Evolutionary conservation across 2,329 filamentous ascomycete genomes (phyloP).

Genomic region (Talaromyces atroroseus): DNA sequence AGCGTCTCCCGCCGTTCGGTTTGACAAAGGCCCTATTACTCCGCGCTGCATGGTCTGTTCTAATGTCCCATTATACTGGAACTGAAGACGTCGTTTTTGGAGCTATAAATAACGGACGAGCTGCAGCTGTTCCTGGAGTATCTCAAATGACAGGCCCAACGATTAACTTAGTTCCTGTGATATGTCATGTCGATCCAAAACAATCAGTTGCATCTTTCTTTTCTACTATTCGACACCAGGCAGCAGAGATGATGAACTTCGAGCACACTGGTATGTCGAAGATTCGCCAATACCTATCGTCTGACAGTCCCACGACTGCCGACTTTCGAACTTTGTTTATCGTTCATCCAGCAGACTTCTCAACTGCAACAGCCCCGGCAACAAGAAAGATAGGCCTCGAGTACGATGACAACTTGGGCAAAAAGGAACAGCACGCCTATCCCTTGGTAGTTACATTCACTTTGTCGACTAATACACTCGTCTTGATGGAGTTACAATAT

Average conservation of each 20-base stretch:
- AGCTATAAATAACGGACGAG: constrained; percentile 34
- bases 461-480: neutral
- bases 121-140: constrained; percentile 30
- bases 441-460: neutral
- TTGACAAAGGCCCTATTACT: constrained; percentile 17
- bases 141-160: constrained; percentile 35
- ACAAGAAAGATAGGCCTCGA: neutral
- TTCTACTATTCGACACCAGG: constrained; percentile 32
- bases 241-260: constrained; percentile 50
- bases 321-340: neutral
- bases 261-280: constrained; percentile 50
- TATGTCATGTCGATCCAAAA: constrained; percentile 36
- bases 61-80: constrained; percentile 28
- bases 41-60: constrained; percentile 32
- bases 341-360: neutral
- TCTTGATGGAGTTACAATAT: neutral
- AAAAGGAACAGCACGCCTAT: neutral
- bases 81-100: constrained; percentile 36
- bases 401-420: neutral
- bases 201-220: constrained; percentile 27
- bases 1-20: neutral
- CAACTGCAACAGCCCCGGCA: neutral
- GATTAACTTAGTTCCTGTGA: constrained; percentile 34
- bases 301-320: neutral
- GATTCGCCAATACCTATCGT: constrained; percentile 32